Base-by-base conservation (phyloP, 495 filamentous ascomycete genomes). In the Poronia punctata region DNA sequence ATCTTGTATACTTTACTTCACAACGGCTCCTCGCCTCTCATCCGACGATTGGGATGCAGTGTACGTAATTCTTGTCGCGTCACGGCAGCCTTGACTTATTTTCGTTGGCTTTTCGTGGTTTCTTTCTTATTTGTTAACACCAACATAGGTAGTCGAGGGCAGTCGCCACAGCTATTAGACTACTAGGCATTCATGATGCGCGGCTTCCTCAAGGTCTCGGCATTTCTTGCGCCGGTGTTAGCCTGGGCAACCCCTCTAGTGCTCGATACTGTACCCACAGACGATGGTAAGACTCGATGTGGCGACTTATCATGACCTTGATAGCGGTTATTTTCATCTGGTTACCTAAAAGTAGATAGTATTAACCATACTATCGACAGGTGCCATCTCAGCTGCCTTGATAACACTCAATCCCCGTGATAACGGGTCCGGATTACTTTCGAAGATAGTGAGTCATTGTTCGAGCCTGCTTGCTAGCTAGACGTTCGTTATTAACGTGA, bases 131-230 rank as follows among this genome's bases (percentile, higher is more conserved):
- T n/a, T 12, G 4, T 19, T 19, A 5, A 32, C 7, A 42, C 35
- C 15, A 30, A 40, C 35, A 29, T 25, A n/a, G n/a, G n/a, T n/a
- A n/a, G n/a, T n/a, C n/a, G n/a, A n/a, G n/a, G n/a, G n/a, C n/a
- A n/a, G n/a, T n/a, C n/a, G n/a, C n/a, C n/a, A n/a, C n/a, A n/a
- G n/a, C n/a, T n/a, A n/a, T n/a, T n/a, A n/a, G n/a, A n/a, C n/a
- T n/a, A n/a, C n/a, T n/a, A n/a, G n/a, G n/a, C n/a, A n/a, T 46
- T 36, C 19, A 49, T 29, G 11, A 67, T 67, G 62, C 60, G 52
- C 40, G 59, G 58, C 48, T 48, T 50, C 11, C 34, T 44, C 20
- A 45, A 51, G 40, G 52, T 45, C 23, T 45, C 52, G 24, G 43
- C 58, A 20, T 42, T 61, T 26, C 38, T 65, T 40, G 62, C 51